Percentiles rank a stretch among this genome's conserved stretches.
These are phyloP conservation scores for Fusarium goolgardi DNA, from an alignment of 2,329 filamentous ascomycete species.

Conservation along the genomic window DNA sequence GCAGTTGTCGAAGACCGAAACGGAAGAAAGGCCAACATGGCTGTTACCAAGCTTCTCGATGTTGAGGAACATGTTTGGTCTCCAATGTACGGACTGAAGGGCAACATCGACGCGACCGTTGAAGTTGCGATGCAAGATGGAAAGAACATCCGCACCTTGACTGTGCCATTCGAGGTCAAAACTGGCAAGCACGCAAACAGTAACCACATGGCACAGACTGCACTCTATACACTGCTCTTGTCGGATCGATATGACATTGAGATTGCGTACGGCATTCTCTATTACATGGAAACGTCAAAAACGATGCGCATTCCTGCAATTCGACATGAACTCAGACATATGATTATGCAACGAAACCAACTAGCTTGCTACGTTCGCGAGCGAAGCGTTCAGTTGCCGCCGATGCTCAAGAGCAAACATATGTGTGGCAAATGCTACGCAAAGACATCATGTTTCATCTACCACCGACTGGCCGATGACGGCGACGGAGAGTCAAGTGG, in stretches of 20 bases:
- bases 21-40: slow-evolving; percentile 80
- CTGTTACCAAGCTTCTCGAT: slow-evolving; percentile 92
- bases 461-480: slow-evolving; percentile 89
- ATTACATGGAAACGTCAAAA: slow-evolving; percentile 92
- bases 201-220: slow-evolving; percentile 91
- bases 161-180: slow-evolving; percentile 95
- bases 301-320: slow-evolving; percentile 87
- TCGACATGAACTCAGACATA: slow-evolving; percentile 88
- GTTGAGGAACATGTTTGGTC: slow-evolving; percentile 99
- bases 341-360: slow-evolving; percentile 96
- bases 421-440: slow-evolving; percentile 91
- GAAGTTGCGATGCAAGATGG: slow-evolving; percentile 84
- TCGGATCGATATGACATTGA: slow-evolving; percentile 96
- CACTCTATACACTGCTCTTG: slow-evolving; percentile 90
- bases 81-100: slow-evolving; percentile 95
- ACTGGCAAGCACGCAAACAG: slow-evolving; percentile 87
- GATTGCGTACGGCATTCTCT: slow-evolving; percentile 88
- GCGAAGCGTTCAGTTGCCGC: slow-evolving; percentile 80
- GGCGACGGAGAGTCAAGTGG: slow-evolving; percentile 85
- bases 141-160: slow-evolving; percentile 73
- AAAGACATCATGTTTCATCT: slow-evolving; percentile 89
- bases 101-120: slow-evolving; percentile 96
- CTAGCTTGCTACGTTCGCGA: slow-evolving; percentile 87
- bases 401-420: slow-evolving; percentile 85
- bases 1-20: slow-evolving; percentile 84